phyloP scores from a whole-genome alignment of 2,329 filamentous ascomycete genomes.

The Exophiala viscosa region DNA sequence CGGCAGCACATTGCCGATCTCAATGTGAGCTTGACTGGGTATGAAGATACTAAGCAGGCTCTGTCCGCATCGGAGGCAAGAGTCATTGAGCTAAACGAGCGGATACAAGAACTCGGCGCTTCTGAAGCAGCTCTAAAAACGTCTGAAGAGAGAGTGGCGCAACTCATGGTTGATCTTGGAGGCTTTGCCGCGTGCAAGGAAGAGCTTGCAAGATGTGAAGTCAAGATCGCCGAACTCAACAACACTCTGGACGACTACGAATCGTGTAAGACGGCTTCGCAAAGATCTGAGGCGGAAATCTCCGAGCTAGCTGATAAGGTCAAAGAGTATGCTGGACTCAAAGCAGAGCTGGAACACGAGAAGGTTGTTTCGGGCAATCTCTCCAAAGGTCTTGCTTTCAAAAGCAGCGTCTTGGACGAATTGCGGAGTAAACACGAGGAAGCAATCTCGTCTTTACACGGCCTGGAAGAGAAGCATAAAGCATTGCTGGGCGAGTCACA shows the following conservation, averaged over 20 bases:
- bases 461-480: conserved; percentile 10
- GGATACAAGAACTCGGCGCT: conserved; percentile 7
- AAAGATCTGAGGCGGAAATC: conserved; percentile 9
- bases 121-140: conserved; percentile 12
- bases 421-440: conserved; percentile 9
- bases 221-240: conserved; percentile 11
- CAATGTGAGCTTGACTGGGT: conserved; percentile 9
- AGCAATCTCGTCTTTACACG: background rate
- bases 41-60: conserved; percentile 9
- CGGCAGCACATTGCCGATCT: conserved; percentile 15
- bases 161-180: conserved; percentile 16
- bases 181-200: conserved; percentile 8
- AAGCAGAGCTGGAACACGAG: conserved; percentile 7
- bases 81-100: conserved; percentile 10
- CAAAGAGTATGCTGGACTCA: conserved; percentile 7
- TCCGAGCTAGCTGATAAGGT: conserved; percentile 10
- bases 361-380: conserved; percentile 4
- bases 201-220: conserved; percentile 13
- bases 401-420: conserved; percentile 6
- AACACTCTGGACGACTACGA: conserved; percentile 7
- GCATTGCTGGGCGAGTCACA: conserved; percentile 9
- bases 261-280: conserved; percentile 4
- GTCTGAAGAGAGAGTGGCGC: conserved; percentile 13
- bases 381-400: conserved; percentile 9
- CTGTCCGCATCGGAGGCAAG: conserved; percentile 11